Evolutionary conservation across 148 eudicot genomes (phyloP).

Genomic region (Rhododendron kiyosumense): DNA sequence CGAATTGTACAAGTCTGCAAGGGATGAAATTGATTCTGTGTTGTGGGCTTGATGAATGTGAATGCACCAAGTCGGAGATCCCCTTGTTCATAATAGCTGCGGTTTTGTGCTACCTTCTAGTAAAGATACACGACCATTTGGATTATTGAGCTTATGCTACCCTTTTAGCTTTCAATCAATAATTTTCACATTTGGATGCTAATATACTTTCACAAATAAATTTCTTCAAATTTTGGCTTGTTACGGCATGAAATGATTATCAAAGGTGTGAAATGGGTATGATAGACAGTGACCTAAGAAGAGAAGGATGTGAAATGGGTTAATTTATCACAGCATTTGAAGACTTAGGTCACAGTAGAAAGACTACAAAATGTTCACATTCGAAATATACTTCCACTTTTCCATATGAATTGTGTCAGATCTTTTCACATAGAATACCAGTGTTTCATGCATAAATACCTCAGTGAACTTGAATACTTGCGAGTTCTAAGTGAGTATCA

Average conservation of each 20-base stretch:
- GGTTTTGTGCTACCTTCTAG: neutral
- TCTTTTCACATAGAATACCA: too few relatives aligned
- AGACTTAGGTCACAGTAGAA: too few relatives aligned
- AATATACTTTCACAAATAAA: neutral
- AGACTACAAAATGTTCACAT: too few relatives aligned
- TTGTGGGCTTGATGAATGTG: slow-evolving; percentile 25
- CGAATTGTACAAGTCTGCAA: slow-evolving; percentile 47
- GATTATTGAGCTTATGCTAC: neutral
- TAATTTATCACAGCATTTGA: too few relatives aligned
- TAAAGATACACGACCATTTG: neutral
- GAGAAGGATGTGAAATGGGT: too few relatives aligned
- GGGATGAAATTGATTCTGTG: slow-evolving; percentile 52
- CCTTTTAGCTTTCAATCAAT: neutral
- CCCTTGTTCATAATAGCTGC: neutral
- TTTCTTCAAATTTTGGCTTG: neutral
- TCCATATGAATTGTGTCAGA: too few relatives aligned
- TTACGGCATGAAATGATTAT: neutral
- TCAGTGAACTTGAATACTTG: too few relatives aligned
- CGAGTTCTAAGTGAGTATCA: too few relatives aligned
- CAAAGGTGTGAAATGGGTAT: neutral
- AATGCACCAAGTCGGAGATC: neutral
- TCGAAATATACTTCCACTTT: too few relatives aligned
- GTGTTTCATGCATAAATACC: too few relatives aligned
- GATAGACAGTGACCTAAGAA: neutral
- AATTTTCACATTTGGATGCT: neutral